phyloP scores from a whole-genome alignment of 306 rosid genomes.

The Macrotyloma uniflorum region DNA sequence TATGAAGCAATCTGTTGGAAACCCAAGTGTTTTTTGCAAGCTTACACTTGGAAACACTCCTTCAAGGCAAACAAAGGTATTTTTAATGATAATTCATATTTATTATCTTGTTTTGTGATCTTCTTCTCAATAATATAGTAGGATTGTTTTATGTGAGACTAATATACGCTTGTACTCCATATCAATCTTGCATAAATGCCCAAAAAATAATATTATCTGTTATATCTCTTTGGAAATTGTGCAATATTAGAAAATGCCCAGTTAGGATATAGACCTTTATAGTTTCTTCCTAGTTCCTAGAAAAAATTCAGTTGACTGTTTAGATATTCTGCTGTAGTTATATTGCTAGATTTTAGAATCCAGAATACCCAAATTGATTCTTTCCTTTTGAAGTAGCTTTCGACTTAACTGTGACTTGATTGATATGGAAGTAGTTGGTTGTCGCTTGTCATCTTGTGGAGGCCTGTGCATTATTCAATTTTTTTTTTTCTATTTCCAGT shows the following conservation, averaged over 20 bases:
- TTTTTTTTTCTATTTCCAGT: background rate
- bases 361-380: constrained; percentile 13
- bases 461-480: background rate
- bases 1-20: constrained; percentile 99
- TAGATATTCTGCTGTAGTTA: background rate
- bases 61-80: constrained; percentile 92
- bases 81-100: background rate
- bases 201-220: constrained; percentile 17
- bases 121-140: constrained; percentile 22
- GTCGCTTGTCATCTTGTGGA: background rate
- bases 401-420: constrained; percentile 8
- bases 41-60: constrained; percentile 95
- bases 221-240: background rate
- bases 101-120: constrained; percentile 27
- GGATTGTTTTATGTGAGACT: constrained; percentile 12
- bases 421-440: constrained; percentile 13
- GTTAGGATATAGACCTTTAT: background rate
- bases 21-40: constrained; percentile 92
- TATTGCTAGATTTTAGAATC: constrained; percentile 10
- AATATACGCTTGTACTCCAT: background rate
- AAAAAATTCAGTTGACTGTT: background rate
- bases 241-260: background rate
- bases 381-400: background rate
- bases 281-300: constrained; percentile 12
- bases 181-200: constrained; percentile 20